Percentiles rank a stretch among this genome's conserved stretches.
Conservation (phyloP, 768 basidiomycete species). For the Hygrocybe punicea region DNA sequence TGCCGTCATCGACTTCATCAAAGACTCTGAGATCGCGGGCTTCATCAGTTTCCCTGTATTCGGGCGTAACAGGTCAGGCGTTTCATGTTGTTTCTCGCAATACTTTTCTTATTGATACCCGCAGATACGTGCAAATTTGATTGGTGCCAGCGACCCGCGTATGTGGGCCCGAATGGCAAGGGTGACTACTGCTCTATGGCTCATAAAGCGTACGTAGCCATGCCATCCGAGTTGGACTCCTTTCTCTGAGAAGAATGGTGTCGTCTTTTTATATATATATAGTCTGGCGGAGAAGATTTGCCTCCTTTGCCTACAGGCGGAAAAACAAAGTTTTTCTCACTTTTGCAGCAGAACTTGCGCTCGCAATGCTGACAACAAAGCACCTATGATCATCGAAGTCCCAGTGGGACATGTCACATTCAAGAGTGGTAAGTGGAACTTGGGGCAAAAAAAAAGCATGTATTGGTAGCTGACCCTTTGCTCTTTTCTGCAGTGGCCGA, state of each 20-base stretch:
- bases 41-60: no score
- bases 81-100: background rate
- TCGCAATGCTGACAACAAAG: conserved; percentile 51
- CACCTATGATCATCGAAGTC: conserved; percentile 58
- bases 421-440: conserved; percentile 55
- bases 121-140: conserved; percentile 49
- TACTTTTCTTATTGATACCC: conserved; percentile 7
- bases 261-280: no score
- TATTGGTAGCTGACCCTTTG: conserved; percentile 2
- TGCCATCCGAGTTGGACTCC: no score
- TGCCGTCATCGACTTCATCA: background rate
- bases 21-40: no score
- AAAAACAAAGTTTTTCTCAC: conserved; percentile 54
- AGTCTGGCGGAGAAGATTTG: conserved; percentile 52
- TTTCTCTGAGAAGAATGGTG: no score
- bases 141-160: conserved; percentile 46
- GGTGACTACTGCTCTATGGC: conserved; percentile 50
- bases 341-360: conserved; percentile 58
- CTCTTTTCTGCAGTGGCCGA: conserved; percentile 44
- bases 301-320: conserved; percentile 55
- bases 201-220: conserved; percentile 49
- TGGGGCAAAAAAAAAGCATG: no score
- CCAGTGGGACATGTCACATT: conserved; percentile 59
- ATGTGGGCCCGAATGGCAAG: conserved; percentile 39
- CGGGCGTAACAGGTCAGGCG: no score